Evolutionary conservation across 2,329 filamentous ascomycete genomes (phyloP).

Genomic region (Aspergillus quadrilineatus): DNA sequence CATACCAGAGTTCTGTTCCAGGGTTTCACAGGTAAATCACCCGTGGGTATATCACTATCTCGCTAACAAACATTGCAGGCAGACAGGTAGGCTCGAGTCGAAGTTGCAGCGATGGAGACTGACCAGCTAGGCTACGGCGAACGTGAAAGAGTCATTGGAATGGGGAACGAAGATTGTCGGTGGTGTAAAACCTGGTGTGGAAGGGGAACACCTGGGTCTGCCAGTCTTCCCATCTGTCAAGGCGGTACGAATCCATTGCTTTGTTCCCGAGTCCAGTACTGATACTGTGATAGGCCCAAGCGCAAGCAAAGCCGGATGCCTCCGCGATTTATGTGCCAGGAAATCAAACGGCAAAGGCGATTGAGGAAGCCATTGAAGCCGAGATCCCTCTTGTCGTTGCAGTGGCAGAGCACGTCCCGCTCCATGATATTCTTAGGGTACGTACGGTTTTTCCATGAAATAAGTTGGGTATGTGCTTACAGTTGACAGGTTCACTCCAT

Average conservation of each 20-base stretch:
- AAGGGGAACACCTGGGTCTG: slow-evolving; percentile 69
- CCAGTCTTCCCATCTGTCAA: slow-evolving; percentile 69
- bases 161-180: slow-evolving; percentile 81
- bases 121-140: slow-evolving; percentile 63
- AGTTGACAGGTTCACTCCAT: slow-evolving; percentile 62
- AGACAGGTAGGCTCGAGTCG: slow-evolving; percentile 32
- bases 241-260: slow-evolving; percentile 42
- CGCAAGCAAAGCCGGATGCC: slow-evolving; percentile 70
- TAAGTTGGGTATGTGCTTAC: slow-evolving; percentile 4
- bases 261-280: neutral
- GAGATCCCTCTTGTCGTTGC: slow-evolving; percentile 76
- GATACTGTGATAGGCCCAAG: slow-evolving; percentile 55
- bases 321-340: slow-evolving; percentile 79
- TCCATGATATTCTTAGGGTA: slow-evolving; percentile 74
- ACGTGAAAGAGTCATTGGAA: slow-evolving; percentile 71
- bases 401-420: slow-evolving; percentile 75
- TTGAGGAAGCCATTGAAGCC: slow-evolving; percentile 76
- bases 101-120: slow-evolving; percentile 8
- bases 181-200: slow-evolving; percentile 69
- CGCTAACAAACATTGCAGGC: slow-evolving; percentile 23
- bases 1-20: slow-evolving; percentile 69
- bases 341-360: slow-evolving; percentile 68
- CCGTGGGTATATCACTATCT: slow-evolving; percentile 6
- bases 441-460: neutral
- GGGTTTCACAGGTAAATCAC: slow-evolving; percentile 62